Base-by-base conservation (phyloP, 495 filamentous ascomycete species). In the Hamigera avellanea region DNA sequence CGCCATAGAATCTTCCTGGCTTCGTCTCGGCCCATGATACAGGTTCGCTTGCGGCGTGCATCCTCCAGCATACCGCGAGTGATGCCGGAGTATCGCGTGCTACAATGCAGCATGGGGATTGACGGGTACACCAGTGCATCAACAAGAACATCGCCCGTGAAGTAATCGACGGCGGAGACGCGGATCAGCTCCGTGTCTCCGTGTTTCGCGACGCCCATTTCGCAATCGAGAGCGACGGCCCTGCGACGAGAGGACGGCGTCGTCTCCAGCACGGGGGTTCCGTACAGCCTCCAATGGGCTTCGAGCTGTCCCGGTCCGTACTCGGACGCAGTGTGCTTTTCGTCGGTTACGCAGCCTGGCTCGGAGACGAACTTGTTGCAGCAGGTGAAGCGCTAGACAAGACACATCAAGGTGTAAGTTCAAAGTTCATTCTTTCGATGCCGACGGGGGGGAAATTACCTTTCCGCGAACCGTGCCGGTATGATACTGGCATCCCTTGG, bases 191-290 rank as follows among this genome's bases (percentile, higher is more conserved):
- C 66, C 1, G 28, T 14, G 0, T 58, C 51, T 1, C 54, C 48
- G 8, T 36, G 30, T 0, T 30, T 10, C 1, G 58, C 28, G 0
- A 49, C 48, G 2, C 65, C 66, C 61, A 69, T 70, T 40, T 72
- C 67, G 41, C 69, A 72, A 46, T 69, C 62, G n/a, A 73, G 43
- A 5, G 57, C 65, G 6, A 72, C 49, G 1, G 59, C 61, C 4
- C 32, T 43, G 0, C 49, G 46, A 2, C 28, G 21, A 8, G 35
- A 30, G 23, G 25, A 2, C 21, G 29, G 2, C 9, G 17, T 31
- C 14, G 14, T 19, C 12, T 21, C 23, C 1, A 14, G 8, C 14
- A 14, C 2, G 10, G 37, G 39, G n/a, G 42, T 37, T 21, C 34
- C 25, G 13, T 41, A 18, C 9, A 37, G 25, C 19, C 25, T 28